phyloP scores from a whole-genome alignment of 352 stramenopile genomes.

The Pythium phragmitis region DNA sequence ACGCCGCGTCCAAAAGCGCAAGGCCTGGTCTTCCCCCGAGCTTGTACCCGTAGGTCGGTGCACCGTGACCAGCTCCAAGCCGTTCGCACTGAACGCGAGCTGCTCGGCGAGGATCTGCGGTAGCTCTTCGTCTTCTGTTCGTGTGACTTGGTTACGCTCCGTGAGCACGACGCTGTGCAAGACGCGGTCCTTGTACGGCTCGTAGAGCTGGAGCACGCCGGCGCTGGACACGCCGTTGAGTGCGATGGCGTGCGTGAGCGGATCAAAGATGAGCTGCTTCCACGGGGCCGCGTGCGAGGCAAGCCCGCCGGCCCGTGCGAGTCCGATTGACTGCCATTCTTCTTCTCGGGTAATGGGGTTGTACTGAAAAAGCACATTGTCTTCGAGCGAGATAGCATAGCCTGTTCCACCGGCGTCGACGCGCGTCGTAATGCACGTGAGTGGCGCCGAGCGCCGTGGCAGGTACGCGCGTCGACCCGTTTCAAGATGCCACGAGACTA shows the following conservation, averaged over 20 bases:
- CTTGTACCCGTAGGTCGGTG: conserved; percentile 35
- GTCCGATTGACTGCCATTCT: conserved; percentile 67
- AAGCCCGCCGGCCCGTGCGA: conserved; percentile 50
- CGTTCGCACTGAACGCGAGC: conserved; percentile 50
- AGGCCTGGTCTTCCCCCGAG: conserved; percentile 48
- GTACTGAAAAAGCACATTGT: conserved; percentile 82
- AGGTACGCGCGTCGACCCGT: conserved; percentile 72
- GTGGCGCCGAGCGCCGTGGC: conserved; percentile 64
- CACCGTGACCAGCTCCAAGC: conserved; percentile 57
- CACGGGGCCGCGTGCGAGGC: conserved; percentile 48
- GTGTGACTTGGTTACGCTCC: conserved; percentile 84
- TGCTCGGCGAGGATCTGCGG: conserved; percentile 52
- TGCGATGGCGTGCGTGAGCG: conserved; percentile 51
- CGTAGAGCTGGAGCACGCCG: conserved; percentile 79
- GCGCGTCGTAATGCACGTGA: conserved; percentile 55
- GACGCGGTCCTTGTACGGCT: conserved; percentile 78
- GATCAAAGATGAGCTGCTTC: conserved; percentile 60
- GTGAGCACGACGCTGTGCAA: conserved; percentile 67
- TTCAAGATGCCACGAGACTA: conserved; percentile 87
- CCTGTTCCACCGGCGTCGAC: conserved; percentile 38
- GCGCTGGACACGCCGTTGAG: conserved; percentile 63
- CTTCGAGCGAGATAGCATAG: conserved; percentile 65
- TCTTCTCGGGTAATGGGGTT: conserved; percentile 76
- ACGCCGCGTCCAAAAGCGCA: conserved; percentile 79
- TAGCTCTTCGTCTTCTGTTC: conserved; percentile 63